Percentiles rank a stretch among this genome's conserved stretches.
Conservation (phyloP, 305 asterid genomes). For the Solanum chacoense region DNA sequence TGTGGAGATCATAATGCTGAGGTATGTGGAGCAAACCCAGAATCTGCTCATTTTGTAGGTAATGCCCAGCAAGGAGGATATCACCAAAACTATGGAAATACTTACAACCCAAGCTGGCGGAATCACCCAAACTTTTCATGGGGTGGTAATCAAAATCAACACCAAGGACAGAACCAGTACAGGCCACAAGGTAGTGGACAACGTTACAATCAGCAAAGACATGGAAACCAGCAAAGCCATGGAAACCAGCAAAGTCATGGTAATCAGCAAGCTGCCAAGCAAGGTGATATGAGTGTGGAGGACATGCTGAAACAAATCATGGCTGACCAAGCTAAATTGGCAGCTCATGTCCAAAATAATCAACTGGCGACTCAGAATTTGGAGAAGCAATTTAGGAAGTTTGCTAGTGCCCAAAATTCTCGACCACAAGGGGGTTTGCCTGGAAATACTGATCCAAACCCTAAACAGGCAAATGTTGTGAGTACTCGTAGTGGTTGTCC, state of each 20-base stretch:
- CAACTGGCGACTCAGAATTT: not conserved
- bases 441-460: not conserved
- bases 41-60: not conserved
- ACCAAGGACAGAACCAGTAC: not conserved
- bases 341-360: not conserved
- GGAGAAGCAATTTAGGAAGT: not conserved
- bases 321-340: not conserved
- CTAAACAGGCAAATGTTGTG: not conserved
- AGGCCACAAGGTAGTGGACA: not conserved
- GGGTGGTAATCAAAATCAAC: not conserved
- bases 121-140: not conserved
- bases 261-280: too few relatives aligned
- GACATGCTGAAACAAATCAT: not conserved
- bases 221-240: too few relatives aligned
- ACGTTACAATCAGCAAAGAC: not conserved
- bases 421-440: not conserved
- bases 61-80: not conserved
- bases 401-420: not conserved
- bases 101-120: not conserved
- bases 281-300: not conserved
- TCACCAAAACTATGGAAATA: not conserved
- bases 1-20: not conserved
- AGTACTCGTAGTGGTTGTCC: not conserved
- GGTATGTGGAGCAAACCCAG: not conserved
- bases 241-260: not conserved